These are phyloP conservation scores for Fusarium subtropicale DNA, from an alignment of 2,329 filamentous ascomycete genomes.

Conservation along the genomic window DNA sequence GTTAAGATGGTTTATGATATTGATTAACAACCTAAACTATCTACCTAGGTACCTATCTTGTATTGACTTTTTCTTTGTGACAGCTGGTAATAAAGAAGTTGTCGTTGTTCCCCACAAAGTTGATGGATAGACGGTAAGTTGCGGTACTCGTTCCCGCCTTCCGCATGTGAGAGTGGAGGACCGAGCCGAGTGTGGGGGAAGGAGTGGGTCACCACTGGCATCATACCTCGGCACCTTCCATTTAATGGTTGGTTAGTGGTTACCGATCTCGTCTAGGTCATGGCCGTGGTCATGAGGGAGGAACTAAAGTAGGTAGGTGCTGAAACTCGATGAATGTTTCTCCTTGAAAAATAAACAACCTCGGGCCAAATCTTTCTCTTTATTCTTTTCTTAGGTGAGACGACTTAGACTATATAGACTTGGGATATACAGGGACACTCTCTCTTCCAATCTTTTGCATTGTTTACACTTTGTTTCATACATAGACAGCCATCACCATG, in stretches of 20 bases:
- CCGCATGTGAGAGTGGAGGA: slow-evolving; percentile 40
- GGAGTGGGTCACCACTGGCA: slow-evolving; percentile 7
- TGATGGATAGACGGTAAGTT: background rate
- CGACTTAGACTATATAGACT: background rate
- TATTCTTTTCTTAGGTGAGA: slow-evolving; percentile 11
- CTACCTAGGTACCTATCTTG: background rate
- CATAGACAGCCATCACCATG: slow-evolving; percentile 55
- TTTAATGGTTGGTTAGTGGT: slow-evolving; percentile 6
- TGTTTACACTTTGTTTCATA: background rate
- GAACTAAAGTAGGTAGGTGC: background rate
- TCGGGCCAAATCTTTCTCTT: slow-evolving; percentile 21
- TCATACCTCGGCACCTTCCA: slow-evolving; percentile 39
- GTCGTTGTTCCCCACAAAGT: slow-evolving; percentile 17
- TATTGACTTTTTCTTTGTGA: background rate
- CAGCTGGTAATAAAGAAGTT: background rate
- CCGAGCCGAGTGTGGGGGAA: slow-evolving; percentile 33
- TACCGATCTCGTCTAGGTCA: background rate
- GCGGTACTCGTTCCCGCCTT: background rate
- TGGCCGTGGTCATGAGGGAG: background rate
- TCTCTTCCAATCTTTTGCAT: background rate
- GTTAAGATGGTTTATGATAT: background rate
- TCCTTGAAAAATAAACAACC: slow-evolving; percentile 4
- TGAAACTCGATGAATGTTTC: background rate
- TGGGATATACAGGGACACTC: background rate
- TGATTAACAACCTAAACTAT: background rate